Conservation (phyloP, 208 protist genomes). For the Trypanosoma vivax region DNA sequence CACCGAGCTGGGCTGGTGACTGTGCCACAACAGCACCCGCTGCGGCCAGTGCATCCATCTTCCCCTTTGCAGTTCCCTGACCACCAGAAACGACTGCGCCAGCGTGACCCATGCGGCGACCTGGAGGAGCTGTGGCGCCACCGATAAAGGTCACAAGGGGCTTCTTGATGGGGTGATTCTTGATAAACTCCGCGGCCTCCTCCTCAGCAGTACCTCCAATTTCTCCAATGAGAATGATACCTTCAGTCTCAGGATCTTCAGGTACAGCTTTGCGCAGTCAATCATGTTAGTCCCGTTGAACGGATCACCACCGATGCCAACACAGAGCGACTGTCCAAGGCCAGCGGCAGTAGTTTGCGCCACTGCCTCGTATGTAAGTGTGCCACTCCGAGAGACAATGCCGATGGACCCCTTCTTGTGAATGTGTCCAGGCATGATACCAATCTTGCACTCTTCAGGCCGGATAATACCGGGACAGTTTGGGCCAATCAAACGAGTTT, state of each 20-base stretch:
- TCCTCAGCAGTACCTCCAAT: constrained; percentile 98
- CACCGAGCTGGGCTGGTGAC: constrained; percentile 94
- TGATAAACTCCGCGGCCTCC: constrained; percentile 97
- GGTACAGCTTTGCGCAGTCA: constrained; percentile 96
- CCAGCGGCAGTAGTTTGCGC: constrained; percentile 95
- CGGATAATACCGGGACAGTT: constrained; percentile 99
- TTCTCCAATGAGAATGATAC: constrained; percentile 98
- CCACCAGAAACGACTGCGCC: constrained; percentile 96
- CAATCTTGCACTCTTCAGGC: constrained; percentile 99
- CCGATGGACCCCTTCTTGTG: constrained; percentile 97
- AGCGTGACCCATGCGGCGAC: constrained; percentile 95
- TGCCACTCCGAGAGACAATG: constrained; percentile 98
- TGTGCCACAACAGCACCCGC: constrained; percentile 90
- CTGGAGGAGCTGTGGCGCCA: constrained; percentile 97
- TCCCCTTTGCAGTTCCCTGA: constrained; percentile 93
- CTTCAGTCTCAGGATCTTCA: constrained; percentile 97
- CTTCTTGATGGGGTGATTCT: constrained; percentile 92
- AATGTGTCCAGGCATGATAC: constrained; percentile 99
- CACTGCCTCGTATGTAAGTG: constrained; percentile 99
- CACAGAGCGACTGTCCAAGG: constrained; percentile 95
- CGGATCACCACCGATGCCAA: constrained; percentile 99
- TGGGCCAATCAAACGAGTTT: constrained; percentile 95
- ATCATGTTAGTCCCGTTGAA: constrained; percentile 99
- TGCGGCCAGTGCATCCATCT: constrained; percentile 91
- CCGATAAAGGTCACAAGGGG: constrained; percentile 98